Conservation (phyloP, 2,329 filamentous ascomycete species). For the Didymella glomerata region DNA sequence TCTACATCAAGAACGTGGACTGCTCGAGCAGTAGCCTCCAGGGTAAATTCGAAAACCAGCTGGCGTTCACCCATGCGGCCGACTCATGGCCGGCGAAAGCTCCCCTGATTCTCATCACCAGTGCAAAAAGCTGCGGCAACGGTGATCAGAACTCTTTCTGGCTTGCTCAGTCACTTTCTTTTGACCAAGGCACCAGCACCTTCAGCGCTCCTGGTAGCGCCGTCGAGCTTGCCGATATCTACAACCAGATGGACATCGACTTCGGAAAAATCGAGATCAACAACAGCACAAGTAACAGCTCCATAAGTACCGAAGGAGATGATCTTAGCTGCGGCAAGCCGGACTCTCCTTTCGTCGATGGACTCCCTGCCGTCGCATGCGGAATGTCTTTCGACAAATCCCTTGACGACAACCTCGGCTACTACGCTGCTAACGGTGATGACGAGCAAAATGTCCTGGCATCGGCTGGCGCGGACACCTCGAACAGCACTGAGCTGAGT, state of each 20-base stretch:
- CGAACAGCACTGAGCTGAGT: neutral
- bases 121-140: slow-evolving; percentile 17
- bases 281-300: slow-evolving; percentile 13
- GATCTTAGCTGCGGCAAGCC: slow-evolving; percentile 16
- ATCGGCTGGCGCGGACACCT: slow-evolving; percentile 5
- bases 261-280: slow-evolving; percentile 18
- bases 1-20: slow-evolving; percentile 19
- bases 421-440: slow-evolving; percentile 13
- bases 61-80: slow-evolving; percentile 17
- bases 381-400: slow-evolving; percentile 15
- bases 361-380: slow-evolving; percentile 17
- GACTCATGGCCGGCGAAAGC: slow-evolving; percentile 19
- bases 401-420: slow-evolving; percentile 15
- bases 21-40: slow-evolving; percentile 14
- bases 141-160: slow-evolving; percentile 20
- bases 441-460: slow-evolving; percentile 16
- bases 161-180: slow-evolving; percentile 13
- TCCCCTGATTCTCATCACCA: slow-evolving; percentile 15
- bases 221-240: slow-evolving; percentile 14
- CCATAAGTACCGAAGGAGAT: slow-evolving; percentile 3
- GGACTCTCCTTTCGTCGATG: slow-evolving; percentile 13
- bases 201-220: slow-evolving; percentile 13
- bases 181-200: slow-evolving; percentile 12
- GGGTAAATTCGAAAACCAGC: slow-evolving; percentile 16
- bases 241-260: slow-evolving; percentile 20